phyloP scores from a whole-genome alignment of 225 moss, liverwort and hornwort genomes.

The Pleurozium schreberi region DNA sequence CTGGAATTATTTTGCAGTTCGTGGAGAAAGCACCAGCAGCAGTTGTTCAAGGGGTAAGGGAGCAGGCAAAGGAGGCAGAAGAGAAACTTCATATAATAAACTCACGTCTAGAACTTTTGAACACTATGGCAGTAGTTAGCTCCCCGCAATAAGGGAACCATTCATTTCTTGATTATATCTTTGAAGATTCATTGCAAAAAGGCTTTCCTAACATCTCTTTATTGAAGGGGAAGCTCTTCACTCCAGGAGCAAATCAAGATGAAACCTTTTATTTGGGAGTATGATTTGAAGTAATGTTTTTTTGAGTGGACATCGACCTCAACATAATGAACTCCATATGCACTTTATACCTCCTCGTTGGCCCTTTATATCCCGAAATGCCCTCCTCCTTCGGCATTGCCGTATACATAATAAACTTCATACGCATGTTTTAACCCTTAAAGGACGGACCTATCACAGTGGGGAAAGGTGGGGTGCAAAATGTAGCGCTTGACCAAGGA shows the following conservation, averaged over 20 bases:
- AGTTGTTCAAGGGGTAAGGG: conserved; percentile 58
- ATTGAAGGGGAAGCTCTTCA: background rate
- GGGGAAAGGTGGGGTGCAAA: too few relatives aligned
- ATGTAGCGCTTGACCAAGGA: too few relatives aligned
- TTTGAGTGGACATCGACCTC: background rate
- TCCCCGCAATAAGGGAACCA: background rate
- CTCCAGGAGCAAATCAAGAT: background rate
- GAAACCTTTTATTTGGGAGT: background rate
- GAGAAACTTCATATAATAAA: conserved; percentile 64
- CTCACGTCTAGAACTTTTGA: conserved; percentile 33
- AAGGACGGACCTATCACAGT: too few relatives aligned
- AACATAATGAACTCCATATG: background rate
- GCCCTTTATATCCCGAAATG: too few relatives aligned
- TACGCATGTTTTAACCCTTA: too few relatives aligned
- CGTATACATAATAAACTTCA: too few relatives aligned
- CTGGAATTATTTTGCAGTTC: conserved; percentile 37
- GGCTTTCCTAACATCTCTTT: too few relatives aligned
- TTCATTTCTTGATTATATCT: background rate
- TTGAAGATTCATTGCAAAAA: background rate
- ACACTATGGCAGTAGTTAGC: conserved; percentile 47
- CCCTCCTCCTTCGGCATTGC: too few relatives aligned
- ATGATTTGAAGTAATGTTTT: background rate
- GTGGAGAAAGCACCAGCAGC: conserved; percentile 75
- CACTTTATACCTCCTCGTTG: too few relatives aligned
- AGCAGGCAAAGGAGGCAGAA: conserved; percentile 65